Percentiles rank a stretch among this genome's conserved stretches.
Evolutionary conservation across 2,329 filamentous ascomycete genomes (phyloP).

Genomic region (Sporothrix protearum): DNA sequence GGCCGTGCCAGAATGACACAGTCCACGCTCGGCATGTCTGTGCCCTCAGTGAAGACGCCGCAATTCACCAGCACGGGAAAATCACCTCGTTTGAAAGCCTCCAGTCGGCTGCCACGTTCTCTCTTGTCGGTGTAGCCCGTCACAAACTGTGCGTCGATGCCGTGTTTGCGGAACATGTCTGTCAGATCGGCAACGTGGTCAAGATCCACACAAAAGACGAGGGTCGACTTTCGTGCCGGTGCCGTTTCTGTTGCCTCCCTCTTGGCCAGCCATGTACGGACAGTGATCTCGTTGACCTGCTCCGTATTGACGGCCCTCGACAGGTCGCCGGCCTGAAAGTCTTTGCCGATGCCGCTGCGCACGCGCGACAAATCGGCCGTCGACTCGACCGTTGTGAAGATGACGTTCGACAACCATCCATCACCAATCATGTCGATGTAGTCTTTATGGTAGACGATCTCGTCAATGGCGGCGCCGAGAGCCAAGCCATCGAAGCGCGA

Average conservation of each 20-base stretch:
- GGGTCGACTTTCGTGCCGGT: constrained; percentile 63
- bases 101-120: constrained; percentile 66
- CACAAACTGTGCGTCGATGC: constrained; percentile 79
- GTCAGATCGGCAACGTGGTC: constrained; percentile 75
- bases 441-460: constrained; percentile 90
- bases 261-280: constrained; percentile 80
- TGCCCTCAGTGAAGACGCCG: constrained; percentile 94
- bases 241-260: constrained; percentile 42
- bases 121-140: constrained; percentile 72
- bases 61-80: constrained; percentile 92
- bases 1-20: constrained; percentile 85
- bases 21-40: constrained; percentile 96
- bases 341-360: constrained; percentile 61
- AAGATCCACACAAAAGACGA: constrained; percentile 92
- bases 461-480: constrained; percentile 81
- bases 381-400: constrained; percentile 88
- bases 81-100: constrained; percentile 69
- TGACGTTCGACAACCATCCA: constrained; percentile 86
- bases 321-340: constrained; percentile 76
- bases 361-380: constrained; percentile 75
- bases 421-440: constrained; percentile 70
- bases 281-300: constrained; percentile 75
- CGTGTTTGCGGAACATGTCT: constrained; percentile 68
- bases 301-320: constrained; percentile 79
- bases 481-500: constrained; percentile 77